Percentiles rank a stretch among this genome's conserved stretches.
Conservation (phyloP, 2,329 filamentous ascomycete species). For the Colletotrichum liaoningense region DNA sequence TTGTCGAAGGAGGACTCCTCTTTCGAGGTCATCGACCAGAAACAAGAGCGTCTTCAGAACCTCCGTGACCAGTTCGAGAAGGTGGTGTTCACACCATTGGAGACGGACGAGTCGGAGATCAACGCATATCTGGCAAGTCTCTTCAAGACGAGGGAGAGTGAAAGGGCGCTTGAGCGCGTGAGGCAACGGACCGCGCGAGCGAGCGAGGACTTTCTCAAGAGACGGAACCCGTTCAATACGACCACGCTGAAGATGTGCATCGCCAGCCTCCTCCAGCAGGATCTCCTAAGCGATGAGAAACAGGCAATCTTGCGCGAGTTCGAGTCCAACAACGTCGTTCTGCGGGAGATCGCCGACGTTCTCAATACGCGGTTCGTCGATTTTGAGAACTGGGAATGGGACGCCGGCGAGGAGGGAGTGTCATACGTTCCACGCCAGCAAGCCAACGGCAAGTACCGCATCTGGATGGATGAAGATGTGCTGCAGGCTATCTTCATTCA, state of each 20-base stretch:
- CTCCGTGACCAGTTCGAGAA: conserved; percentile 52
- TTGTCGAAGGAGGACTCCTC: background rate
- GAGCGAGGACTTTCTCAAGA: conserved; percentile 38
- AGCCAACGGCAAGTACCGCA: conserved; percentile 59
- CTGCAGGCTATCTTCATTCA: conserved; percentile 64
- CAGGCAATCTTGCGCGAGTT: conserved; percentile 57
- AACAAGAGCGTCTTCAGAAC: conserved; percentile 2
- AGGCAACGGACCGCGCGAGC: conserved; percentile 41
- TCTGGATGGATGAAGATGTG: conserved; percentile 65
- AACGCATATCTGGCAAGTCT: conserved; percentile 52
- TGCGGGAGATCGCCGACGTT: conserved; percentile 62
- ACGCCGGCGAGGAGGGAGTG: conserved; percentile 46
- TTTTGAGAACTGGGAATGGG: conserved; percentile 60
- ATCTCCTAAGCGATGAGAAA: conserved; percentile 56
- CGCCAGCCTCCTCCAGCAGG: conserved; percentile 54
- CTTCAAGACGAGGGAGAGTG: conserved; percentile 48
- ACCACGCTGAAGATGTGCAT: conserved; percentile 52
- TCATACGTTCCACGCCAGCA: conserved; percentile 57
- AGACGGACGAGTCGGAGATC: conserved; percentile 51
- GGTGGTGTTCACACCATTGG: conserved; percentile 53
- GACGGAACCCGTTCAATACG: conserved; percentile 48
- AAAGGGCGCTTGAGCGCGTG: conserved; percentile 40
- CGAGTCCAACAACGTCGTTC: conserved; percentile 51
- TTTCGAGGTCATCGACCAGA: background rate
- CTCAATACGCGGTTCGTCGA: conserved; percentile 62